phyloP scores from a whole-genome alignment of 2,329 filamentous ascomycete species.

The Ilyonectria sp. region DNA sequence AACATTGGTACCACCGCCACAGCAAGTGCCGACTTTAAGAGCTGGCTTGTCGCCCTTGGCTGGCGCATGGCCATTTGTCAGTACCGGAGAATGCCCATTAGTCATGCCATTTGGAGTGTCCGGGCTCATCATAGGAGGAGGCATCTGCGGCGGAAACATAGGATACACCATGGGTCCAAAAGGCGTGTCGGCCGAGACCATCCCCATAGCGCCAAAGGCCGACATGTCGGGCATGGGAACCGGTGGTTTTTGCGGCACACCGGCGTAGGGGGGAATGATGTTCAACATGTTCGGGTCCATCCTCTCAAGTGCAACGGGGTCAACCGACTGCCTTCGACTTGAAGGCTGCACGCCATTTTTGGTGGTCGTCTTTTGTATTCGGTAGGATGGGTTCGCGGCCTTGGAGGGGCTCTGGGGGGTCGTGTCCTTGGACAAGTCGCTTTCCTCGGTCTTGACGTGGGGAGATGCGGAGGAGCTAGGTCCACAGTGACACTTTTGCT shows the following conservation, averaged over 20 bases:
- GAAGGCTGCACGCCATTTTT: slow-evolving; percentile 49
- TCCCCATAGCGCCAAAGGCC: slow-evolving; percentile 49
- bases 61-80: slow-evolving; percentile 40
- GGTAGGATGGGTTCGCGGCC: slow-evolving; percentile 53
- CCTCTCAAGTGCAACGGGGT: slow-evolving; percentile 63
- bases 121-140: slow-evolving; percentile 41
- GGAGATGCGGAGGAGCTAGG: slow-evolving; percentile 47
- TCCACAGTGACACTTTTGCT: slow-evolving; percentile 70
- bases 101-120: slow-evolving; percentile 35
- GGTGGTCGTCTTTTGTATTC: slow-evolving; percentile 62
- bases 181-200: slow-evolving; percentile 46
- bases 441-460: slow-evolving; percentile 43
- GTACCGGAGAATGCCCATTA: slow-evolving; percentile 38
- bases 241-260: slow-evolving; percentile 47
- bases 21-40: slow-evolving; percentile 55
- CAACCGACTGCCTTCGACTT: slow-evolving; percentile 65
- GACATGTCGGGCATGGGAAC: slow-evolving; percentile 43
- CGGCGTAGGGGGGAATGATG: slow-evolving; percentile 56
- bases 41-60: slow-evolving; percentile 34
- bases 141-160: slow-evolving; percentile 51
- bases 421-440: slow-evolving; percentile 42
- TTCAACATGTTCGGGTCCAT: slow-evolving; percentile 70
- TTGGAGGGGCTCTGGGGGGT: slow-evolving; percentile 53
- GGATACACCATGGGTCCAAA: slow-evolving; percentile 51
- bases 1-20: slow-evolving; percentile 45